Base-by-base conservation (phyloP, 495 filamentous ascomycete genomes). In the Penicilliopsis zonata region DNA sequence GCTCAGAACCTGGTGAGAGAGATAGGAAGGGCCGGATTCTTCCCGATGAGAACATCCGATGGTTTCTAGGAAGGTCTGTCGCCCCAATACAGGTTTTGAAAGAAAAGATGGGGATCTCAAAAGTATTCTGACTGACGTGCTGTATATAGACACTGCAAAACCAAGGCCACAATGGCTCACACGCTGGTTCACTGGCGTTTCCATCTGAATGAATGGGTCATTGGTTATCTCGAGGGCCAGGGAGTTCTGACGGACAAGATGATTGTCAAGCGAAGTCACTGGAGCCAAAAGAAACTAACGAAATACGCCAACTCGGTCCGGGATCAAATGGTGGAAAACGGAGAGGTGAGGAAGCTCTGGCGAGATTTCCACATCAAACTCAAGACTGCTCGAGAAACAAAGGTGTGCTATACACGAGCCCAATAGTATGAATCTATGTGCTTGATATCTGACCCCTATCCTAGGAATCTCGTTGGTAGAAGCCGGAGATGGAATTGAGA, bases 121-220 rank as follows among this genome's bases (percentile, higher is more conserved):
- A 17, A 17, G 9, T 13, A 35, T 3, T 23, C n/a, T 19, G 10
- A 10, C 13, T 25, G 29, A 12, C 2, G 14, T 18, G 12, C 6
- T 21, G 3, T 13, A 21, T 28, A 13, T 28, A 68, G 68, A 38
- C 65, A 67, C 37, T 90, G 83, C 64, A 72, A 66, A 37, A 52
- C 44, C 28, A 86, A 83, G 46, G 79, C 83, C 5, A 56, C 67
- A 34, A 74, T 73, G 10, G 78, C 78, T 0, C 83, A 88, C 42
- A 66, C 62, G 0, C 61, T 88, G 2, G 63, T 67, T 1, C 83
- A 90, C 52, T 90, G 83, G 83, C 77, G 79, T 25, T 70, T 69
- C 43, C 70, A 74, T 18, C 72, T 88, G 25, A 78, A 82, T 38
- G 63, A 80, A 38, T 79, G 65, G 66, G 76, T 86, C 3, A 60